phyloP scores from a whole-genome alignment of 345 rosid genomes.

The Salix purpurea region DNA sequence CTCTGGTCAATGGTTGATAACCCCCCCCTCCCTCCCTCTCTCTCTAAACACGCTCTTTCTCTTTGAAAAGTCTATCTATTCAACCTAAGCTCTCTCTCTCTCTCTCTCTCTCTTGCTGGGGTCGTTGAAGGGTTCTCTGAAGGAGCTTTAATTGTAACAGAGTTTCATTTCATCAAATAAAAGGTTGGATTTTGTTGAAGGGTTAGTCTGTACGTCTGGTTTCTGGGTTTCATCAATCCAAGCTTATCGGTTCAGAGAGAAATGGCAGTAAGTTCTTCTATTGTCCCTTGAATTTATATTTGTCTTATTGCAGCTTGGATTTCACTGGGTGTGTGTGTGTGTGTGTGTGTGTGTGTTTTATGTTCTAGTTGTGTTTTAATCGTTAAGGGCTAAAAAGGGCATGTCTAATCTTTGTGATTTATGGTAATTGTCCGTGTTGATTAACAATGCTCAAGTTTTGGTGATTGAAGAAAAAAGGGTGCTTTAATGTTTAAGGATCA shows the following conservation, averaged over 20 bases:
- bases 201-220: neutral
- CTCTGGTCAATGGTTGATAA: conserved; percentile 62
- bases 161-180: neutral
- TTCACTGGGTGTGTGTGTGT: neutral
- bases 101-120: conserved; percentile 11
- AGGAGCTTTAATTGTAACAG: neutral
- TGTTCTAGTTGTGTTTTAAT: neutral
- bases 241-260: conserved; percentile 14
- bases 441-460: conserved; percentile 12
- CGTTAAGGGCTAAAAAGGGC: neutral
- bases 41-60: neutral
- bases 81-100: neutral
- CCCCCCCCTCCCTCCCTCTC: conserved; percentile 19
- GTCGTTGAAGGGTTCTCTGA: conserved; percentile 4
- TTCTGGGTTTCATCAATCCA: conserved; percentile 6
- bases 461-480: neutral
- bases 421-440: conserved; percentile 5
- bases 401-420: neutral
- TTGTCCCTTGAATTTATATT: neutral
- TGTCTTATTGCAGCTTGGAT: neutral
- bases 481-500: neutral
- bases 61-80: conserved; percentile 2
- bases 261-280: conserved; percentile 59
- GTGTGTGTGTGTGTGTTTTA: neutral
- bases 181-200: neutral